Base-by-base conservation (phyloP, 108 stramenopile genomes). In the Nitzschia sp. region DNA sequence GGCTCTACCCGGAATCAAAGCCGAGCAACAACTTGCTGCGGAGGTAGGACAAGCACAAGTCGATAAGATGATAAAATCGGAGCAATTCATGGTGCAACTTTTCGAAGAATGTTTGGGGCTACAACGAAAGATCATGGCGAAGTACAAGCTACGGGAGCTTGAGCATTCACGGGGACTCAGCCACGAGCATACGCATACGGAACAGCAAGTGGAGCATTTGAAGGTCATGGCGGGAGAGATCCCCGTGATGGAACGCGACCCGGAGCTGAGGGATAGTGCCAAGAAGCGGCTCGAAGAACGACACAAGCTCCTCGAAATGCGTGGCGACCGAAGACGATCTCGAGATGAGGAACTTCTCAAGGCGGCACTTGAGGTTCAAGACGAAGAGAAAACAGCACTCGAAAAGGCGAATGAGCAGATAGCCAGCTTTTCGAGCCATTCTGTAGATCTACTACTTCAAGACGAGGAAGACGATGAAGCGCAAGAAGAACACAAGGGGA, bases 101-200 rank as follows among this genome's bases (percentile, higher is more conserved):
- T 56, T 56, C 17, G 55, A 56, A 30, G 55, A 56, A 11, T 56
- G 55, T 17, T 27, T 56, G 6, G 55, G 55, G 8, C 30, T 56
- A 29, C 55, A 56, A 31, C 55, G 55, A 6, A 56, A 56, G 21
- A 56, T 56, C 17, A 56, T 56, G 9, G 55, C 55, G 5, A 56
- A 56, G 29, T 56, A 56, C 27, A 25, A 30, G 23, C 30, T 56
- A 21, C 4, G 55, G 5, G 55, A 56, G 17, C 23, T 56, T 32
- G 55, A 56, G 21, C 27, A 26, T 2, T 56, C 55, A 29, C 55
- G 55, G 30, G 15, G 17, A 3, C 25, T 22, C 4, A 21, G 16
- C 4, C 38, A 41, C 13, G 23, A 52, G 13, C 27, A 56, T 15
- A 31, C 3, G 30, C 28, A 28, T 2, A 31, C 55, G 8, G 5